phyloP scores from a whole-genome alignment of 768 basidiomycete genomes.

The Suillus fuscotomentosus region DNA sequence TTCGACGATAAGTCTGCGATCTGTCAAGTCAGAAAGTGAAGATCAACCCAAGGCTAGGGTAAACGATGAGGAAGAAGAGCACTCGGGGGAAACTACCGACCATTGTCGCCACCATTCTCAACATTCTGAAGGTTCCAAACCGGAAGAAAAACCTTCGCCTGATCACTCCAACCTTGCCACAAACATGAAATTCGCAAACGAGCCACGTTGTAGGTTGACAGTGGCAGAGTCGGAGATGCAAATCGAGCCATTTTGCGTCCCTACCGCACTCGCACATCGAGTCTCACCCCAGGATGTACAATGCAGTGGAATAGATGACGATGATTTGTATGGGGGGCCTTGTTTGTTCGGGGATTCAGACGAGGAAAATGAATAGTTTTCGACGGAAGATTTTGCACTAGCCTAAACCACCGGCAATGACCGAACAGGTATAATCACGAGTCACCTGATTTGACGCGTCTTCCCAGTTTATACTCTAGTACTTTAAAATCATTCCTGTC shows the following conservation, averaged over 20 bases:
- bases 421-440: not conserved
- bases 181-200: not conserved
- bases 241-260: not conserved
- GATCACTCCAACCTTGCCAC: not conserved
- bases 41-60: not conserved
- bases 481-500: not conserved
- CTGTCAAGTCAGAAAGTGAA: not conserved
- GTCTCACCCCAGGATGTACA: not conserved
- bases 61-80: not conserved
- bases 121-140: not conserved
- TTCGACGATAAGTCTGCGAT: too few relatives aligned
- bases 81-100: not conserved
- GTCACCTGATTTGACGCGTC: not conserved
- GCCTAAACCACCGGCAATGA: not conserved
- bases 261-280: not conserved
- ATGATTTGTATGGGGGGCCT: conserved; percentile 21
- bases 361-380: conserved; percentile 24
- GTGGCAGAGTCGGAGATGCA: not conserved
- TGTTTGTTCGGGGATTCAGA: conserved; percentile 31
- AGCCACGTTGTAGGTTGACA: not conserved
- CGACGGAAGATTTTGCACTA: not conserved
- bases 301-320: conserved; percentile 1
- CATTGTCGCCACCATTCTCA: not conserved
- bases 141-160: not conserved
- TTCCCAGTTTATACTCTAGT: too few relatives aligned